A percentile compares a stretch with the other conserved stretches of the same genome.
Conservation (phyloP, 75 land plant genomes). For the Picea sitchensis region DNA sequence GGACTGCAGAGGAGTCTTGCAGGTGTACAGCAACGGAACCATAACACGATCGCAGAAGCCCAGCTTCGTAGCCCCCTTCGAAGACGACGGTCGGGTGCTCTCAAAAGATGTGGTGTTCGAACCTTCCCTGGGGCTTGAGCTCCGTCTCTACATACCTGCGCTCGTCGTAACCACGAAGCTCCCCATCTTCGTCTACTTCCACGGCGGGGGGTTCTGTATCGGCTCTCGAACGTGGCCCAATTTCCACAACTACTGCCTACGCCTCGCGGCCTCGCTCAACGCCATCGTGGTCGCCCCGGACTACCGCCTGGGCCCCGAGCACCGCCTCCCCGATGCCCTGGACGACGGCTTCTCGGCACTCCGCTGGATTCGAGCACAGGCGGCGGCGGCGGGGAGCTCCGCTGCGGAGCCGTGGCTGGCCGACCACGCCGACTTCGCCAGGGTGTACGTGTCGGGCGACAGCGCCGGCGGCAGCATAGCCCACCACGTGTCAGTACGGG, state of each 20-base stretch:
- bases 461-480: conserved; percentile 25
- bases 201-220: conserved; percentile 36
- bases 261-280: not conserved
- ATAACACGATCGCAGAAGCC: conserved; percentile 48
- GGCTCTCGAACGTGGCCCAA: not conserved
- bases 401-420: conserved; percentile 15
- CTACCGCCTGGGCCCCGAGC: conserved; percentile 38
- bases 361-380: conserved; percentile 10
- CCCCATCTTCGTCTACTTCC: conserved; percentile 37
- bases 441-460: conserved; percentile 12
- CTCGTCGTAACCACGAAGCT: not conserved
- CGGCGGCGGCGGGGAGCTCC: not conserved
- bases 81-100: not conserved
- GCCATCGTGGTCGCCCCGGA: conserved; percentile 33
- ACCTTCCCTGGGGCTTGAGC: too few relatives aligned
- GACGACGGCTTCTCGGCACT: conserved; percentile 28
- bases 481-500: conserved; percentile 1
- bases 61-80: not conserved
- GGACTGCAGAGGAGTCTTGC: conserved; percentile 51
- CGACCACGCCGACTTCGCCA: conserved; percentile 5
- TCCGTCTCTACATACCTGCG: conserved; percentile 24
- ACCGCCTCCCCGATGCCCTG: conserved; percentile 26
- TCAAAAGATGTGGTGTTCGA: too few relatives aligned
- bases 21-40: conserved; percentile 52
- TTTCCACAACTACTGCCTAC: conserved; percentile 13